Percentiles rank a stretch among this genome's conserved stretches.
Conservation (phyloP, 257 asterid species). For the Gentiana macrophylla region DNA sequence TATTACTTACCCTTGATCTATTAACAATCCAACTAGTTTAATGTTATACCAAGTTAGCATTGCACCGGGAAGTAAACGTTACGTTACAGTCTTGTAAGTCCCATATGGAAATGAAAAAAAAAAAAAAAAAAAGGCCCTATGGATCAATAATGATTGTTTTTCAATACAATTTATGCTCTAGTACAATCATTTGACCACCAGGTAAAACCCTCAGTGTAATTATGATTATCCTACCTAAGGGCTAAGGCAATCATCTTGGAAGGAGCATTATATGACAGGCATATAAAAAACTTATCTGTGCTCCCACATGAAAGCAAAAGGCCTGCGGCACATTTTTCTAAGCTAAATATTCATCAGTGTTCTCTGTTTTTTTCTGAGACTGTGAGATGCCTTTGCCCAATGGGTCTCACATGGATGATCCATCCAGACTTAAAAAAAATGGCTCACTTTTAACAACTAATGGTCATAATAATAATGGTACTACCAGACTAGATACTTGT, state of each 20-base stretch:
- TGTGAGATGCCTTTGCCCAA: constrained; percentile 1
- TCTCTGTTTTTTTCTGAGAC: constrained; percentile 13
- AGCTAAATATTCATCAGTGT: constrained; percentile 5
- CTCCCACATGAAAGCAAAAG: constrained; percentile 15
- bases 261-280: constrained; percentile 18
- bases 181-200: not conserved
- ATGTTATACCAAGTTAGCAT: too few species aligned
- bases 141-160: too few species aligned
- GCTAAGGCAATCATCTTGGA: constrained; percentile 25
- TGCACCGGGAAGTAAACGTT: too few species aligned
- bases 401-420: constrained; percentile 7
- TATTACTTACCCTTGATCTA: too few species aligned
- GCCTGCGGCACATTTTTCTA: constrained; percentile 33
- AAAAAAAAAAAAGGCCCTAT: too few species aligned
- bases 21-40: too few species aligned
- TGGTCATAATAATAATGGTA: too few species aligned
- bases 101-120: too few species aligned
- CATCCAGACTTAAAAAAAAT: not conserved
- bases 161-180: too few species aligned
- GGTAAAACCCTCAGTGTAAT: constrained; percentile 7
- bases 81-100: too few species aligned
- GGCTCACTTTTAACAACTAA: not conserved
- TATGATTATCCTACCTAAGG: constrained; percentile 4
- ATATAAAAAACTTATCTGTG: constrained; percentile 40
- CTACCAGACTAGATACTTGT: too few species aligned